Evolutionary conservation across 768 basidiomycete species (phyloP), one percentile per base, ranked within the genome.

Genomic region (Boletus speciosus): DNA sequence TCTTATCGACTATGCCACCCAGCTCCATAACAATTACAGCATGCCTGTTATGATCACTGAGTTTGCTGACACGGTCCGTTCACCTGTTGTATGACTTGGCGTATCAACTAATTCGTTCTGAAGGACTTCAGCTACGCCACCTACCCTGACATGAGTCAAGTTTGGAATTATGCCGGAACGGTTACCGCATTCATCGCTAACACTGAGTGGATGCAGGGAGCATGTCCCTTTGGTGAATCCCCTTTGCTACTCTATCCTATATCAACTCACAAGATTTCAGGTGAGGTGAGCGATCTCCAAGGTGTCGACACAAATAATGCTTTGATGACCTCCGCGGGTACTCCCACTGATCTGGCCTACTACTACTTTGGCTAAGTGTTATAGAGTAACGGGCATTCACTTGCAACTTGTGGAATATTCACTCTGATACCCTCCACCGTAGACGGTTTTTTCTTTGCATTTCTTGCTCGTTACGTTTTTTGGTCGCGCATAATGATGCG

Each of bases 171-270:
- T 73, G 80, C 84, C 67, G 32, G 31, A 11, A 57, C 60, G 7
- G 72, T 78, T 3, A 73, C 68, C 16, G 12, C 6, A 9, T 88
- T 72, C 57, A 67, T 83, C 70, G 69, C 84, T 31, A 54, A 39
- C n/a, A 73, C 75, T 1, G 0, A 35, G 0, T 73, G 66, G 59
- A 36, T 81, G 14, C 0, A 12, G 5, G 63, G 36, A 1, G 78
- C 81, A 61, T 80, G 76, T 60, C 78, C 78, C 29, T 93, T 90
- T 60, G 88, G 90, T 88, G 56, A 54, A 78, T 47, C 2, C 15
- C n/a, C 2, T 43, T 14, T 2, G 7, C n/a, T 29, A 1, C 29
- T 34, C n/a, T 0, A n/a, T 31, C 19, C 1, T 12, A 5, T 38
- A 6, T 41, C 44, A 6, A 27, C 57, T 70, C 6, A 69, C 40